These are phyloP conservation scores for Phialemoniopsis sp. DNA, from an alignment of 2,329 filamentous ascomycete genomes.

Conservation along the genomic window DNA sequence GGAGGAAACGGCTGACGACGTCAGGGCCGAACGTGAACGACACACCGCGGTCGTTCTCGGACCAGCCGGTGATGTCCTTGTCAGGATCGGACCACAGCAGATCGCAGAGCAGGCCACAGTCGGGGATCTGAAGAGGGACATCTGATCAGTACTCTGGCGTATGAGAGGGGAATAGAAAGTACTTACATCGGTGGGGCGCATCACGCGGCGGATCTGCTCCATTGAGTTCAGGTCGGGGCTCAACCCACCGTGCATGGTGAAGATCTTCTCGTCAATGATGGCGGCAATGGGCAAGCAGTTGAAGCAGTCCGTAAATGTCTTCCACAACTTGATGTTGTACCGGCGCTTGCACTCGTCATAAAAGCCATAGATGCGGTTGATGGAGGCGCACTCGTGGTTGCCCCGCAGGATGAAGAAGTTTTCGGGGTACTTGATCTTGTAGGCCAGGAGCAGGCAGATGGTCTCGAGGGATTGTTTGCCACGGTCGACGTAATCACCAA, in stretches of 20 bases:
- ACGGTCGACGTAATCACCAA: constrained; percentile 97
- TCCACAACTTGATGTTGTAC: constrained; percentile 99
- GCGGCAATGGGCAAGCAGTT: constrained; percentile 97
- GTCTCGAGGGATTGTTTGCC: constrained; percentile 99
- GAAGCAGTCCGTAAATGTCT: constrained; percentile 99
- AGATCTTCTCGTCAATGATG: constrained; percentile 99
- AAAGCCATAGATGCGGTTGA: constrained; percentile 99
- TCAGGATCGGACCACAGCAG: constrained; percentile 98
- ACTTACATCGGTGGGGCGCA: constrained; percentile 97
- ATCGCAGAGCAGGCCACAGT: constrained; percentile 96
- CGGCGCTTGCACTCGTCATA: constrained; percentile 99
- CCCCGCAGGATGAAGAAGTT: constrained; percentile 99
- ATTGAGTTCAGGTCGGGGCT: constrained; percentile 98
- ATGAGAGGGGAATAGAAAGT: not conserved
- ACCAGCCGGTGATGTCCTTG: constrained; percentile 99
- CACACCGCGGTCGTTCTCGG: constrained; percentile 96
- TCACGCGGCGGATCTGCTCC: constrained; percentile 98
- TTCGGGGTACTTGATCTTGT: constrained; percentile 99
- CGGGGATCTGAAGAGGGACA: constrained; percentile 70
- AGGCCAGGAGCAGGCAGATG: constrained; percentile 91
- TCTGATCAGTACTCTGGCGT: not conserved
- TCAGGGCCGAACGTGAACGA: constrained; percentile 98
- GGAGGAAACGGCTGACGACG: constrained; percentile 93
- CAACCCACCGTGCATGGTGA: constrained; percentile 98
- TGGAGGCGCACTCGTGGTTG: constrained; percentile 98